A percentile compares a stretch with the other conserved stretches of the same genome.
Evolutionary conservation across 306 rosid species (phyloP).

Genomic region (Vigna reflexopilosa): DNA sequence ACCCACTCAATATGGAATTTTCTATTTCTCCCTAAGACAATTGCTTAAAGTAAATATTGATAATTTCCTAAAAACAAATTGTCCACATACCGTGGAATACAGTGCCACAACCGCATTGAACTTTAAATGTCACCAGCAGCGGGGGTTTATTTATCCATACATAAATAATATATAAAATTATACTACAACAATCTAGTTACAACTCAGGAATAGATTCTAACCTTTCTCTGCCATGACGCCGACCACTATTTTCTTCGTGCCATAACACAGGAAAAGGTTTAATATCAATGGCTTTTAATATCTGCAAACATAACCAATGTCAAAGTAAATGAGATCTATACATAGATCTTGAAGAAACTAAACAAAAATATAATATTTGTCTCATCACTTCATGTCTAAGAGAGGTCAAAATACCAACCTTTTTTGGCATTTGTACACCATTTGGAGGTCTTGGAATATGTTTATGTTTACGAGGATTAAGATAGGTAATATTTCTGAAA

Average conservation of each 20-base stretch:
- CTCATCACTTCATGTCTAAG: slow-evolving; percentile 19
- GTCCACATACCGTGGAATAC: neutral
- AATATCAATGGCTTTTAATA: slow-evolving; percentile 71
- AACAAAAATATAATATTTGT: neutral
- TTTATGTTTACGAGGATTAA: slow-evolving; percentile 60
- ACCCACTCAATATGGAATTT: slow-evolving; percentile 17
- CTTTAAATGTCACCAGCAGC: slow-evolving; percentile 22
- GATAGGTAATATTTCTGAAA: slow-evolving; percentile 81
- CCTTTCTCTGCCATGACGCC: slow-evolving; percentile 90
- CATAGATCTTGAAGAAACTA: neutral
- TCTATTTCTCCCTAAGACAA: slow-evolving; percentile 10
- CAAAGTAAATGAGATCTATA: slow-evolving; percentile 30
- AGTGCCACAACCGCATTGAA: slow-evolving; percentile 1
- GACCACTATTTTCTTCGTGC: slow-evolving; percentile 85
- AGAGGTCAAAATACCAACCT: slow-evolving; percentile 58
- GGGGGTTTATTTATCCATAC: slow-evolving; percentile 17
- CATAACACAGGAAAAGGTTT: slow-evolving; percentile 83
- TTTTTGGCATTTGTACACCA: slow-evolving; percentile 74
- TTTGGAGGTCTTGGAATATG: slow-evolving; percentile 80
- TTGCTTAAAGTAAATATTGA: slow-evolving; percentile 22
- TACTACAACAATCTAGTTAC: slow-evolving; percentile 16
- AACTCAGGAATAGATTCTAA: slow-evolving; percentile 44
- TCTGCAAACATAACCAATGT: slow-evolving; percentile 58
- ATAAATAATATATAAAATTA: slow-evolving; percentile 26
- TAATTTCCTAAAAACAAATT: slow-evolving; percentile 4